Evolutionary conservation across 2,329 filamentous ascomycete genomes (phyloP).

Genomic region (Drechslera avenae): DNA sequence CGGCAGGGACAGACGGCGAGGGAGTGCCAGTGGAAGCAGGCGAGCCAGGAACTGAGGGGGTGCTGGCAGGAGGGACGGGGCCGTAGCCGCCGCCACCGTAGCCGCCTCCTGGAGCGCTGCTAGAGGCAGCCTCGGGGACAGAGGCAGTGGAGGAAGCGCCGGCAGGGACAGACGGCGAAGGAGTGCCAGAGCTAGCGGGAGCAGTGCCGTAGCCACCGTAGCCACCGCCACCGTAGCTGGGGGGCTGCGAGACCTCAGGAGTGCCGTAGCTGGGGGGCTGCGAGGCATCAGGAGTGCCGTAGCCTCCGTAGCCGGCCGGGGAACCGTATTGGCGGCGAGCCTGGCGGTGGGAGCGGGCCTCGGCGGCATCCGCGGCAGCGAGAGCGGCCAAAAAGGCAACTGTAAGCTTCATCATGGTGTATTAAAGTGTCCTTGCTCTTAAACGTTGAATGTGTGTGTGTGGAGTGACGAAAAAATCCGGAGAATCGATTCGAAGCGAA

Average conservation of each 20-base stretch:
- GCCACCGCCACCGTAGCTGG: constrained; percentile 3
- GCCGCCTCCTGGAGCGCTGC: constrained; percentile 6
- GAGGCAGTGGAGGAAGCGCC: constrained; percentile 1
- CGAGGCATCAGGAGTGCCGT: too few relatives aligned
- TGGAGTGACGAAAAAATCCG: constrained; percentile 29
- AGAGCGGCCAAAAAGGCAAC: constrained; percentile 41
- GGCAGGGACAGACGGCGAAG: constrained; percentile 6
- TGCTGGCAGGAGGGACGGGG: constrained; percentile 9
- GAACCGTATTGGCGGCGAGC: constrained; percentile 34
- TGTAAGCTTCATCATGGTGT: constrained; percentile 39
- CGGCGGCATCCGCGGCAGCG: constrained; percentile 37
- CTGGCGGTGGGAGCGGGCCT: constrained; percentile 38
- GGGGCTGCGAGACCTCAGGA: too few relatives aligned
- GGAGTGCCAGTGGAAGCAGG: constrained; percentile 2
- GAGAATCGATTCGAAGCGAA: constrained; percentile 37
- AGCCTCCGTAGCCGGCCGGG: constrained; percentile 16
- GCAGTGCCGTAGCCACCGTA: constrained; percentile 5
- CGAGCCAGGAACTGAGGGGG: background rate
- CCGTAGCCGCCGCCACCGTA: constrained; percentile 9
- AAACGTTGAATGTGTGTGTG: constrained; percentile 24
- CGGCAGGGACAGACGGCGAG: too few relatives aligned
- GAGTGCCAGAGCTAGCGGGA: background rate
- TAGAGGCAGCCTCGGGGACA: constrained; percentile 7
- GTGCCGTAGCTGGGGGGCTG: too few relatives aligned
- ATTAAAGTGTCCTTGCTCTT: constrained; percentile 34